Conservation (phyloP, 106 monocot genomes). For the Vanilla planifolia region DNA sequence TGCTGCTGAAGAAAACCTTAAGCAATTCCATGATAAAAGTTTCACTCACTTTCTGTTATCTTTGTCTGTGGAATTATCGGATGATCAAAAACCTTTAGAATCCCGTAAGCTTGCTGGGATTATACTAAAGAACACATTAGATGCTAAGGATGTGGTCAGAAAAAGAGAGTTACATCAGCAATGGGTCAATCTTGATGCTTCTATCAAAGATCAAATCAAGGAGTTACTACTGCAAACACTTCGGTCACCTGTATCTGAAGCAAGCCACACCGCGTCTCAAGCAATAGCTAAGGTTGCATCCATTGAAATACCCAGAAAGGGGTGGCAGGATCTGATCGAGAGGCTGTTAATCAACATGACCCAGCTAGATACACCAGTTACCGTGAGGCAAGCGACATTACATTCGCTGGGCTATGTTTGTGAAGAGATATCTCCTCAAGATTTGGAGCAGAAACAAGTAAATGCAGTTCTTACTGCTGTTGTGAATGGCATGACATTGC, state of each 20-base stretch:
- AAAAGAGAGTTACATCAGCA: slow-evolving; percentile 17
- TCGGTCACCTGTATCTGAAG: slow-evolving; percentile 12
- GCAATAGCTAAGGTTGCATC: slow-evolving; percentile 21
- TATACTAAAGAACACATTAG: slow-evolving; percentile 26
- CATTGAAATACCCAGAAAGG: slow-evolving; percentile 23
- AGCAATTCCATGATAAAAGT: slow-evolving; percentile 21
- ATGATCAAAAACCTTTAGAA: slow-evolving; percentile 22
- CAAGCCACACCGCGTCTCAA: slow-evolving; percentile 24
- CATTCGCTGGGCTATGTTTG: slow-evolving; percentile 22
- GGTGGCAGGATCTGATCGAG: slow-evolving; percentile 21
- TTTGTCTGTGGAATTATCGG: slow-evolving; percentile 13
- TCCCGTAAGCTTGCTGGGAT: slow-evolving; percentile 25
- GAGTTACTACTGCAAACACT: slow-evolving; percentile 14
- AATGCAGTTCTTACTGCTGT: slow-evolving; percentile 25
- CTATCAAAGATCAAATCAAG: slow-evolving; percentile 24
- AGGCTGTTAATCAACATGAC: slow-evolving; percentile 14
- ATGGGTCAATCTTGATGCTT: slow-evolving; percentile 17
- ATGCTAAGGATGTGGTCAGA: slow-evolving; percentile 20
- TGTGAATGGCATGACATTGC: slow-evolving; percentile 17
- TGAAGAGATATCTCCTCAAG: slow-evolving; percentile 24
- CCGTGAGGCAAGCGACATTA: slow-evolving; percentile 19
- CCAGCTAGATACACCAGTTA: slow-evolving; percentile 8
- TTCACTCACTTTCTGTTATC: slow-evolving; percentile 15
- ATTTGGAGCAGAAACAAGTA: slow-evolving; percentile 25
- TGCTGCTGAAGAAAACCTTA: slow-evolving; percentile 16